These are phyloP conservation scores for Gossypium australe DNA, from an alignment of 345 rosid species.

Conservation along the genomic window DNA sequence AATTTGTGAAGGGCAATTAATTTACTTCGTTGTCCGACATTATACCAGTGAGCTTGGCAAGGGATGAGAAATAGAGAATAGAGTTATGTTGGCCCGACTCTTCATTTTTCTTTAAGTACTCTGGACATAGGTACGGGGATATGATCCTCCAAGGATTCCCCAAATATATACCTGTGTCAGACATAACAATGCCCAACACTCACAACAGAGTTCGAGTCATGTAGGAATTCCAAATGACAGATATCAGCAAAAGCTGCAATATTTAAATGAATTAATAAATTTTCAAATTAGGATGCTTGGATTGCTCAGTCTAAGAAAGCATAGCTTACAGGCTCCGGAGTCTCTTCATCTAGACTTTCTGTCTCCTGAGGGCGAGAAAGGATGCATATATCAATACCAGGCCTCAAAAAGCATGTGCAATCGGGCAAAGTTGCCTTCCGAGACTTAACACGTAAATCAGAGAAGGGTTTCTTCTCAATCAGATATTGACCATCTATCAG, in stretches of 20 bases:
- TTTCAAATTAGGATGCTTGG: slow-evolving; percentile 1
- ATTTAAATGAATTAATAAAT: not conserved
- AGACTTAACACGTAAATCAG: slow-evolving; percentile 65
- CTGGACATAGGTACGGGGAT: too few relatives aligned
- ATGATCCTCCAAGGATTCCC: too few relatives aligned
- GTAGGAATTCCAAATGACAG: not conserved
- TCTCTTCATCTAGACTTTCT: slow-evolving; percentile 27
- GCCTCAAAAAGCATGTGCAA: slow-evolving; percentile 71
- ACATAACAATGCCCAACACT: too few relatives aligned
- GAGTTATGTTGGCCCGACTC: too few relatives aligned
- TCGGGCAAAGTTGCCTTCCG: slow-evolving; percentile 54
- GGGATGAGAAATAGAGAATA: not conserved
- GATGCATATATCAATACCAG: slow-evolving; percentile 70
- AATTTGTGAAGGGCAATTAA: too few relatives aligned
- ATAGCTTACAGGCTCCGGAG: slow-evolving; percentile 36
- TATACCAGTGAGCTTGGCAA: not conserved
- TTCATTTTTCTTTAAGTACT: too few relatives aligned
- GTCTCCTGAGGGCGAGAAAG: slow-evolving; percentile 25
- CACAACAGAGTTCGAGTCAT: too few relatives aligned
- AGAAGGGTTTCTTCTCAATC: slow-evolving; percentile 37
- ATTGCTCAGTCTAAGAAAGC: not conserved
- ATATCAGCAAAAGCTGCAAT: not conserved
- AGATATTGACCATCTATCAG: slow-evolving; percentile 28
- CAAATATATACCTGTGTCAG: too few relatives aligned
- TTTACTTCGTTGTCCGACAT: not conserved